Conservation (phyloP, 202 grass and related monocot genomes). For the Bolboschoenoplectus hybrid region DNA sequence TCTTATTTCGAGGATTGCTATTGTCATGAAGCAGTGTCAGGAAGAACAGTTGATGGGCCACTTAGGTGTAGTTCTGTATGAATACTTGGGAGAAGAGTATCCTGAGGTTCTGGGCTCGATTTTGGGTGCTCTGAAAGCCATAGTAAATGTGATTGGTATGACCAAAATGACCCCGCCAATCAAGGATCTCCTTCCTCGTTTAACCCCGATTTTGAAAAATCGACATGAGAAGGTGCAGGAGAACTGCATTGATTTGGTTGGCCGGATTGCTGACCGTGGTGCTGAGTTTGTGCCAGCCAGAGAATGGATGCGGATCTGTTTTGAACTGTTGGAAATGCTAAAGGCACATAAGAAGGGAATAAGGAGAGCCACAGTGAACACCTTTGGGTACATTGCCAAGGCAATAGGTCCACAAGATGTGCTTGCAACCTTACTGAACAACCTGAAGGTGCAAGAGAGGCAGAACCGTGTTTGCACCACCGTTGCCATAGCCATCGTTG, state of each 20-base stretch:
- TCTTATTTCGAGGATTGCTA: slow-evolving; percentile 87
- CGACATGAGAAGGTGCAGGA: slow-evolving; percentile 98
- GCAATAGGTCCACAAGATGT: slow-evolving; percentile 95
- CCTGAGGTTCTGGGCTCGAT: slow-evolving; percentile 98
- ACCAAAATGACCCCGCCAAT: slow-evolving; percentile 99
- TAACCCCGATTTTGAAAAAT: slow-evolving; percentile 96
- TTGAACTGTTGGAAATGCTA: slow-evolving; percentile 97
- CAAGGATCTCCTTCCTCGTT: slow-evolving; percentile 91
- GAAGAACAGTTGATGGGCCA: slow-evolving; percentile 99
- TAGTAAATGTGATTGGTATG: slow-evolving; percentile 99
- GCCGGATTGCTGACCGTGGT: slow-evolving; percentile 95
- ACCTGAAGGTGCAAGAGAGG: slow-evolving; percentile 93
- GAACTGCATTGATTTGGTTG: slow-evolving; percentile 97
- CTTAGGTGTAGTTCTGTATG: slow-evolving; percentile 91
- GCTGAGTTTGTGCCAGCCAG: slow-evolving; percentile 96
- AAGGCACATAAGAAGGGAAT: slow-evolving; percentile 99
- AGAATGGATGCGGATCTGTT: slow-evolving; percentile 99
- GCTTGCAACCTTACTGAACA: slow-evolving; percentile 86
- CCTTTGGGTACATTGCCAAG: slow-evolving; percentile 99
- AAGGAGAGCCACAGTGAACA: slow-evolving; percentile 93
- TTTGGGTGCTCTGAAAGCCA: slow-evolving; percentile 91
- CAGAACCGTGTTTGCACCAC: slow-evolving; percentile 99
- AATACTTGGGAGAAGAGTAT: slow-evolving; percentile 95
- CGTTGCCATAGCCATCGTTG: slow-evolving; percentile 96
- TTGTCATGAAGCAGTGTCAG: slow-evolving; percentile 98